Evolutionary conservation across 768 basidiomycete species (phyloP).

Genomic region (Pisolithus orientalis): DNA sequence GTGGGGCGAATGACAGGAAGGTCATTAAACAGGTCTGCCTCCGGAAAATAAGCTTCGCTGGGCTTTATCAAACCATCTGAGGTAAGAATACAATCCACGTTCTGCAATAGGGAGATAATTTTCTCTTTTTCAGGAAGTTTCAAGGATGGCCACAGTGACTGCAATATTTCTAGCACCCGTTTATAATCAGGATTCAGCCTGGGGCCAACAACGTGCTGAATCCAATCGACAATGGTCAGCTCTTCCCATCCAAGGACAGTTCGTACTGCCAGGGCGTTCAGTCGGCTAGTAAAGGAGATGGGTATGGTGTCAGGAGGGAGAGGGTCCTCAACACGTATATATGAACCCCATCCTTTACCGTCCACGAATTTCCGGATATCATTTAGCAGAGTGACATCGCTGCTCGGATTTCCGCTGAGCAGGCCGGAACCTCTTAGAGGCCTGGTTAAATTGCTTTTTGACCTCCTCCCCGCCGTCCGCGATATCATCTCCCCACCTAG

Average conservation of each 20-base stretch:
- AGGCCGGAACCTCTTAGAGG: slow-evolving; percentile 1
- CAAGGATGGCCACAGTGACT: slow-evolving; percentile 52
- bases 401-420: background rate
- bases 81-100: slow-evolving; percentile 64
- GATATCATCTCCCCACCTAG: background rate
- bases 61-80: slow-evolving; percentile 66
- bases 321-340: slow-evolving; percentile 69
- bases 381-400: slow-evolving; percentile 49
- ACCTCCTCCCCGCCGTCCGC: slow-evolving; percentile 32
- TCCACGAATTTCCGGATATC: slow-evolving; percentile 65
- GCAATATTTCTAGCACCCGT: slow-evolving; percentile 51
- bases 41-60: slow-evolving; percentile 70
- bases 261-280: slow-evolving; percentile 45
- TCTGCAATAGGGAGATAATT: slow-evolving; percentile 42
- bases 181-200: slow-evolving; percentile 50
- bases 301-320: slow-evolving; percentile 72
- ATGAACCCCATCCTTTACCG: slow-evolving; percentile 40
- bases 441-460: background rate
- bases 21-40: slow-evolving; percentile 86
- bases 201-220: slow-evolving; percentile 50
- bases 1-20: slow-evolving; percentile 61
- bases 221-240: slow-evolving; percentile 60
- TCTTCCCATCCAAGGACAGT: background rate
- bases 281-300: slow-evolving; percentile 49
- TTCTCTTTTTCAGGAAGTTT: slow-evolving; percentile 40